Conservation (phyloP, 495 filamentous ascomycete species). For the Talaromyces ruber region DNA sequence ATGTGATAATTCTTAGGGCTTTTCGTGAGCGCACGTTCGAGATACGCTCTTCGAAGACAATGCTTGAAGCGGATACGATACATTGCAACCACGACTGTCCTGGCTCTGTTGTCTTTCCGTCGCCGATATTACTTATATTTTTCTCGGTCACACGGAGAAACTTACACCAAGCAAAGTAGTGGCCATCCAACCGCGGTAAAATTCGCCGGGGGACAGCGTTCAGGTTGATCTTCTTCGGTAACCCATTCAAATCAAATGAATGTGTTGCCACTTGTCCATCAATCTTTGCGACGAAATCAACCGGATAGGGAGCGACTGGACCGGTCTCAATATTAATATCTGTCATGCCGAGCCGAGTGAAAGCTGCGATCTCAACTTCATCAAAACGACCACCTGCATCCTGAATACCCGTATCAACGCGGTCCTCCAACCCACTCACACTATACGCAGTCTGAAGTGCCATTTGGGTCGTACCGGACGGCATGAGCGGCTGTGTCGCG, state of each 20-base stretch:
- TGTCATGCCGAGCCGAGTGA: constrained; percentile 9
- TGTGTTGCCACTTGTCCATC: constrained; percentile 20
- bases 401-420: constrained; percentile 20
- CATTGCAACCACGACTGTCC: constrained; percentile 39
- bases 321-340: constrained; percentile 34
- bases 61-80: constrained; percentile 35
- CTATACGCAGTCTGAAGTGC: constrained; percentile 34
- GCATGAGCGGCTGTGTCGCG: constrained; percentile 32
- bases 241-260: constrained; percentile 19
- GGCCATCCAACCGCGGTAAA: constrained; percentile 40
- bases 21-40: constrained; percentile 28
- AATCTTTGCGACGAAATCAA: constrained; percentile 37
- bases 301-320: constrained; percentile 48
- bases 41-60: constrained; percentile 31
- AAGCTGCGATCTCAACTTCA: constrained; percentile 10
- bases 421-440: constrained; percentile 24
- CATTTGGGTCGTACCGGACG: constrained; percentile 31
- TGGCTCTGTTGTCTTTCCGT: constrained; percentile 11
- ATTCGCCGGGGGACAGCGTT: constrained; percentile 34
- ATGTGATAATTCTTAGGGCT: constrained; percentile 24
- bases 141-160: constrained; percentile 11
- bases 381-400: constrained; percentile 13
- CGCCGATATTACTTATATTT: neutral
- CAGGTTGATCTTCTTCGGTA: constrained; percentile 16
- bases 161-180: constrained; percentile 57